Evolutionary conservation across 1,139 yeast species (phyloP).

Genomic region (Suhomyces bribrorum): DNA sequence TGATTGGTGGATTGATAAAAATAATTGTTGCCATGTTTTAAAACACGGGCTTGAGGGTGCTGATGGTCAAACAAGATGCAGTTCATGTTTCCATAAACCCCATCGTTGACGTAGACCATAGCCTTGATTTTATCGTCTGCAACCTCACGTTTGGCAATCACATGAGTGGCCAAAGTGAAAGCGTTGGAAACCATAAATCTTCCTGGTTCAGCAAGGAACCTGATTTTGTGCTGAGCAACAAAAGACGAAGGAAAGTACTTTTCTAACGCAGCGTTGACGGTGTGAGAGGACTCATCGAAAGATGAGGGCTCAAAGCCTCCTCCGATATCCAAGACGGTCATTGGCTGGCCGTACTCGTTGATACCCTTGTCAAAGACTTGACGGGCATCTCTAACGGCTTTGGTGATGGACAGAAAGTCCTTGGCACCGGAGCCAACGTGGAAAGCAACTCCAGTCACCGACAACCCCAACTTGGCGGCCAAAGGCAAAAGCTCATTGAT

Average conservation of each 20-base stretch:
- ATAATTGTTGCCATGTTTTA: conserved; percentile 55
- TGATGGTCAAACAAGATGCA: conserved; percentile 94
- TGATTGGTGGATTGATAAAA: conserved; percentile 36
- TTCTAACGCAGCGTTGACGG: conserved; percentile 58
- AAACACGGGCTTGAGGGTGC: conserved; percentile 66
- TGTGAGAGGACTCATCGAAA: conserved; percentile 61
- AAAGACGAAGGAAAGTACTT: conserved; percentile 54
- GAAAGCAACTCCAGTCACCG: conserved; percentile 85
- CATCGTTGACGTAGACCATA: conserved; percentile 84
- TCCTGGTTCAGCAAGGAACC: conserved; percentile 91
- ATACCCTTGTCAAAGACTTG: conserved; percentile 65
- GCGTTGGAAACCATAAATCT: conserved; percentile 85
- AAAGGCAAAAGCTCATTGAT: conserved; percentile 53
- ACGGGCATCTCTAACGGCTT: conserved; percentile 75
- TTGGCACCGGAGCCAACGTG: conserved; percentile 95
- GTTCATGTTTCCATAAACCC: conserved; percentile 93
- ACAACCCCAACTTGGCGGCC: conserved; percentile 62
- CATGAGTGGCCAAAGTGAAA: conserved; percentile 80
- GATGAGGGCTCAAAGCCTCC: conserved; percentile 84
- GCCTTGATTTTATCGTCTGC: conserved; percentile 41
- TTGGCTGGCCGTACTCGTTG: conserved; percentile 27
- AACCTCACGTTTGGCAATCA: conserved; percentile 75
- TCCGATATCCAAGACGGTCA: conserved; percentile 78
- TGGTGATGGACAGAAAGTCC: conserved; percentile 65
- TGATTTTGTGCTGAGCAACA: conserved; percentile 35